Evolutionary conservation across 1,139 yeast species (phyloP), one percentile per base, ranked within the genome.

Genomic region (Kurtzmaniella quercitrusa): DNA sequence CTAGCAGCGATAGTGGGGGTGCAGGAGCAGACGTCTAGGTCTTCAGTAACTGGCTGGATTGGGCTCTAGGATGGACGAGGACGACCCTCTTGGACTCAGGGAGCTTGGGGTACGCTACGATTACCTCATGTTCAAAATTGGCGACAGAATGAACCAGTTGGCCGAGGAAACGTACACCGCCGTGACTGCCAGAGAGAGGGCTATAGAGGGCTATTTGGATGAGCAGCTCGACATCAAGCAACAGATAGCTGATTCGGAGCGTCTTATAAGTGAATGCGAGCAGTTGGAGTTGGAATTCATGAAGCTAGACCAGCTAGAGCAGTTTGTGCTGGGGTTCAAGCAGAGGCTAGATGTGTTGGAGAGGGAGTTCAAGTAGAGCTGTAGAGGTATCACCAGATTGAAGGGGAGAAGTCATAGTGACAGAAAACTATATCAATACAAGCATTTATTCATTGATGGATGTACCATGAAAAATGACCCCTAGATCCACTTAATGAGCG

Each of bases 301-400:
- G 57, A 85, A 84, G 61, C 57, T 88, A 44, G 82, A 83, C 47
- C 95, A 86, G 55, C 68, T 88, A 41, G 70, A 68, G 34, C 52
- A 62, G 43, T 82, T 85, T 52, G 64, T 70, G 12, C 58, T 57
- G 7, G 75, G 67, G 36, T 73, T 73, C 49, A 64, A 65, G 47
- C 42, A 42, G 15, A 48, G 78, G 40, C 45, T 72, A 37, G 52
- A 38, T 14, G 40, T 37, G 2, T 46, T 70, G 41, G 75, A 69
- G 47, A 36, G 39, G 18, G 62, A 55, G 37, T 63, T 62, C 43
- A 43, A 31, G 36, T 31, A 15, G 23, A 21, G 8, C 8, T 21
- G 8, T 21, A 8, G 23, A 8, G 23, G 8, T 21, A 8, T 21
- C 8, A 5, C 8, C n/a, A n/a, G n/a, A n/a, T n/a, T n/a, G n/a